A percentile compares a stretch with the other conserved stretches of the same genome.
Evolutionary conservation across 306 rosid species (phyloP).

Genomic region (Castanopsis chinensis): DNA sequence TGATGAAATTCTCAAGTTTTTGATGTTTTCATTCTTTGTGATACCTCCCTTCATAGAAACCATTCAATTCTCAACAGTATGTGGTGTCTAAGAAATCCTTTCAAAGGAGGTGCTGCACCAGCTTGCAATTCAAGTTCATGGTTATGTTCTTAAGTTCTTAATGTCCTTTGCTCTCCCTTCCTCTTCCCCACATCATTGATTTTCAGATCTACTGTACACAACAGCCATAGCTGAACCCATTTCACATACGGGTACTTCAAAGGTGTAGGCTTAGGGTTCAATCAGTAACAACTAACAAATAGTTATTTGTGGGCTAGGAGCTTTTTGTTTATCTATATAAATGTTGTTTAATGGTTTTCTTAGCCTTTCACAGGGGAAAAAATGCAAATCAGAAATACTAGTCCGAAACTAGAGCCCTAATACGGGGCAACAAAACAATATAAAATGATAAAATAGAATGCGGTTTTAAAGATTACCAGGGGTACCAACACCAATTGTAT

Average conservation of each 20-base stretch:
- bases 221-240: slow-evolving; percentile 7
- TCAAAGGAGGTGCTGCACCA: not conserved
- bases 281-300: no score
- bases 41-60: not conserved
- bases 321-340: no score
- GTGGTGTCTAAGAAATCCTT: not conserved
- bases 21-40: not conserved
- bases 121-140: not conserved
- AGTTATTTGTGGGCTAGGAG: no score
- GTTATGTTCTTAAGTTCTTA: not conserved
- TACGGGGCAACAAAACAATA: not conserved
- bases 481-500: slow-evolving; percentile 95
- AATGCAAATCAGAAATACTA: not conserved
- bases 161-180: not conserved
- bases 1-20: not conserved
- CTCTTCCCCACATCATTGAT: not conserved
- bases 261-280: no score
- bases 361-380: not conserved
- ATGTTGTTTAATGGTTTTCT: no score
- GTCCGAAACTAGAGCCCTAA: slow-evolving; percentile 3
- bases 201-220: not conserved
- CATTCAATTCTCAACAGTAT: not conserved
- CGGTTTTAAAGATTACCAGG: slow-evolving; percentile 61
- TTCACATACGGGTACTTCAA: not conserved
- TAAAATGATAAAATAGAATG: not conserved